A percentile compares a stretch with the other conserved stretches of the same genome.
Conservation (phyloP, 2,329 filamentous ascomycete species). For the Botrytis squamosa region DNA sequence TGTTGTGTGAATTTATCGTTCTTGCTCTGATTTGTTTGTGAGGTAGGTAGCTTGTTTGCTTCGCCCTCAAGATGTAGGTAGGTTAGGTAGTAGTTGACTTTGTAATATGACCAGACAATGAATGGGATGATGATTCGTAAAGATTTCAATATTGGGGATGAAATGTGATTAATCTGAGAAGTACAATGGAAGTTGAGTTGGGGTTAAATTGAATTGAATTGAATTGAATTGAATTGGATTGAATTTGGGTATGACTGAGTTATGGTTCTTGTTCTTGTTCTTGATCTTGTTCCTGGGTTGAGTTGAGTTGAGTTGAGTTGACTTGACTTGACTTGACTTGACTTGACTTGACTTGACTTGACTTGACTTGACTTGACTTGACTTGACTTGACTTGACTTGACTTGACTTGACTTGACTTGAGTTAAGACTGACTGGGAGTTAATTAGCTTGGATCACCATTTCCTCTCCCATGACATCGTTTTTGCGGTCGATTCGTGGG, state of each 20-base stretch:
- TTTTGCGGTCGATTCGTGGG: constrained; percentile 7
- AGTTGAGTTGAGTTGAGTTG: neutral
- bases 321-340: neutral
- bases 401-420: neutral
- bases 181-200: neutral
- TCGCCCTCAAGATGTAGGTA: neutral
- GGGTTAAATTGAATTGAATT: neutral
- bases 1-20: neutral
- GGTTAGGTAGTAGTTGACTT: neutral
- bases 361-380: neutral
- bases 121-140: neutral
- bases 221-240: too few species aligned
- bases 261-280: neutral
- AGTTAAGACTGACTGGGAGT: neutral
- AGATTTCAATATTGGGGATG: neutral
- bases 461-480: constrained; percentile 19
- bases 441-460: constrained; percentile 7
- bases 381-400: neutral
- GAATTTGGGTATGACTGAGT: neutral
- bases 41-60: neutral
- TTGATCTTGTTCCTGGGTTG: constrained; percentile 1
- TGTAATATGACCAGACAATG: neutral
- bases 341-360: neutral
- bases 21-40: neutral
- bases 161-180: too few species aligned